Evolutionary conservation across 805 yeast genomes (phyloP), one percentile per base, ranked within the genome.

Genomic region (Metschnikowia colocasiae): DNA sequence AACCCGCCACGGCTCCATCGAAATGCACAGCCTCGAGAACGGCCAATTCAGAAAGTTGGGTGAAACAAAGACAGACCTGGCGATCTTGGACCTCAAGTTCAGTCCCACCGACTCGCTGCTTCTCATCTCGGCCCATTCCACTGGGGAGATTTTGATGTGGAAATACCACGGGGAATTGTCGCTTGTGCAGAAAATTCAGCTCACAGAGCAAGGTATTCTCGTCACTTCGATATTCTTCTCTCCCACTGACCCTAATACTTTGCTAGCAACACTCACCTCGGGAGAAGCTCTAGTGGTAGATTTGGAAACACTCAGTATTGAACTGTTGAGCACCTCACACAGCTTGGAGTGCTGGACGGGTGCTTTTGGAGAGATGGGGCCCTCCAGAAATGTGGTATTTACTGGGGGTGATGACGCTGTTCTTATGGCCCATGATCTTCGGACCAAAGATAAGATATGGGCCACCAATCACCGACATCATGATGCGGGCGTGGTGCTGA

Each of bases 341-440:
- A 73, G 76, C 8, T 65, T 90, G 29, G 97, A 92, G 63, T 87
- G 95, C 50, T 91, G 98, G 98, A 87, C 86, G 4, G 87, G 88
- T 5, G 80, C 80, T 2, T 87, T 82, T 67, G 90, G 87, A 7
- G 75, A 74, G 38, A 53, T 69, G 20, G 78, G 79, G 6, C 78
- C 76, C 3, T 60, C 84, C 35, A 61, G 70, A 13, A 67, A 81
- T 47, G 80, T 87, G 0, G 71, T 89, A 0, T 85, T 83, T 55
- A 80, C 90, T 3, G 99, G 98, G 4, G 98, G 98, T 13, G 99
- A 92, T 61, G 98, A 94, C 66, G 76, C 85, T 6, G 67, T 73
- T 13, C 67, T 92, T 12, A 80, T 83, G 26, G 91, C 91, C 1
- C 89, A 84, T 60, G 97, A 91, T 63, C 44, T 76, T 8, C 55